phyloP scores from a whole-genome alignment of 2,329 filamentous ascomycete species.

The Purpureocillium lavendulum region DNA sequence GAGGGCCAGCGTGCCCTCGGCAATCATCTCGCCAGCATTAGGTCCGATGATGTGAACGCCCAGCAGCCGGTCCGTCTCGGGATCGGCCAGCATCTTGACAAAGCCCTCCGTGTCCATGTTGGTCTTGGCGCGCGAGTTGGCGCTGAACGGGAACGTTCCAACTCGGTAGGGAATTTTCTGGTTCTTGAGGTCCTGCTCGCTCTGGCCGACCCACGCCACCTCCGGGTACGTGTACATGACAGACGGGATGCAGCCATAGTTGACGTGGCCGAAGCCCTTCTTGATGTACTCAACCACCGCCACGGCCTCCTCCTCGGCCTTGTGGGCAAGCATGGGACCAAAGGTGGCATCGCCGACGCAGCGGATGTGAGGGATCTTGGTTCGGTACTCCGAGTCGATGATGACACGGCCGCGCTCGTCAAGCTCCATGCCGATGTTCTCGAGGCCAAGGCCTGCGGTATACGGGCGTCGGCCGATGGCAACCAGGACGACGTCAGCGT shows the following conservation, averaged over 20 bases:
- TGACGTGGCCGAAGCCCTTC: conserved; percentile 97
- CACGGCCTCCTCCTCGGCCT: conserved; percentile 96
- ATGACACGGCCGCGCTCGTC: conserved; percentile 92
- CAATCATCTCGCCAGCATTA: conserved; percentile 98
- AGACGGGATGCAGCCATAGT: conserved; percentile 94
- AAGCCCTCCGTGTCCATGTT: conserved; percentile 93
- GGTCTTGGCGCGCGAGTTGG: conserved; percentile 98
- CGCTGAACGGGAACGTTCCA: conserved; percentile 92
- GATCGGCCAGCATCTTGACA: conserved; percentile 95
- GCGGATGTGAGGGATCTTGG: conserved; percentile 93
- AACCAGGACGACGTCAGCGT: conserved; percentile 91
- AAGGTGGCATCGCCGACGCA: conserved; percentile 95
- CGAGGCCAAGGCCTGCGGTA: conserved; percentile 81
- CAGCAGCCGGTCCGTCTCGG: conserved; percentile 90
- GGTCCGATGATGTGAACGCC: conserved; percentile 95
- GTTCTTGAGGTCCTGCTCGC: conserved; percentile 89
- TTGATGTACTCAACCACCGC: conserved; percentile 94
- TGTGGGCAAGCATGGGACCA: conserved; percentile 97
- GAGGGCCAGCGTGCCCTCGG: conserved; percentile 86
- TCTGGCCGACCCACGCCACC: conserved; percentile 97
- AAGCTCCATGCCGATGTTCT: conserved; percentile 85
- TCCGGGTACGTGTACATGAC: conserved; percentile 99
- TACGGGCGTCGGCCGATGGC: conserved; percentile 95
- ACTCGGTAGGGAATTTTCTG: conserved; percentile 85
- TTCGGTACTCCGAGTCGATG: conserved; percentile 98